Base-by-base conservation (phyloP, 1,284 basidiomycete genomes). In the Ceratobasidium sp. region DNA sequence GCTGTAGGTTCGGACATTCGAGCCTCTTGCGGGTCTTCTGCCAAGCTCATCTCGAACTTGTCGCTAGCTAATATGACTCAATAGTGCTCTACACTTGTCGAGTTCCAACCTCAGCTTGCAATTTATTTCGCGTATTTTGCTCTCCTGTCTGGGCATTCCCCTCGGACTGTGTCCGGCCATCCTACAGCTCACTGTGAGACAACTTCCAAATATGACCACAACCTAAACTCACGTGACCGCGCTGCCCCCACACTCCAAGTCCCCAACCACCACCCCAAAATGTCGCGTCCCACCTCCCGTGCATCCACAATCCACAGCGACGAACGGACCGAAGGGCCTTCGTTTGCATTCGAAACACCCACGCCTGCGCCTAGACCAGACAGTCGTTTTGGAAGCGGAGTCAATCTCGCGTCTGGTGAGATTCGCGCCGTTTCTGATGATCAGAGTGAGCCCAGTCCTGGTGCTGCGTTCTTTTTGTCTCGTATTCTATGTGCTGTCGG, bases 231-330 rank as follows among this genome's bases (percentile, higher is more conserved):
- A 71, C 69, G 55, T 71, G 69, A 71, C 69, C 55, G 44, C 20
- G 35, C 38, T 20, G 20, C 55, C 1, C 3, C 41, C 44, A 48
- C 20, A 3, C 44, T 46, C 46, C n/a, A 60, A 60, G n/a, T n/a
- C 59, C 35, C 35, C 33, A 3, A 62, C 55, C 14, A 38, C 70
- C 18, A 33, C 30, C 70, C 38, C 27, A 62, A 59, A 23, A 75
- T 75, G 71, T 65, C 71, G 2, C 50, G 44, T 35, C 30, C 71
- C 35, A 64, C 71, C 30, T 75, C 71, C 38, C 71, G 71, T n/a
- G 59, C 71, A 27, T 75, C 71, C 44, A 75, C 71, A 3, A 65
- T 75, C 38, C 71, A 75, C 60, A 65, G 60, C 23, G 71, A 75
- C 7, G 71, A 75, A 35, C 59, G 50, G 1, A 54, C 60, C 59